phyloP scores from a whole-genome alignment of 2,329 filamentous ascomycete genomes.

The Paracorniculantispora psalliotae region DNA sequence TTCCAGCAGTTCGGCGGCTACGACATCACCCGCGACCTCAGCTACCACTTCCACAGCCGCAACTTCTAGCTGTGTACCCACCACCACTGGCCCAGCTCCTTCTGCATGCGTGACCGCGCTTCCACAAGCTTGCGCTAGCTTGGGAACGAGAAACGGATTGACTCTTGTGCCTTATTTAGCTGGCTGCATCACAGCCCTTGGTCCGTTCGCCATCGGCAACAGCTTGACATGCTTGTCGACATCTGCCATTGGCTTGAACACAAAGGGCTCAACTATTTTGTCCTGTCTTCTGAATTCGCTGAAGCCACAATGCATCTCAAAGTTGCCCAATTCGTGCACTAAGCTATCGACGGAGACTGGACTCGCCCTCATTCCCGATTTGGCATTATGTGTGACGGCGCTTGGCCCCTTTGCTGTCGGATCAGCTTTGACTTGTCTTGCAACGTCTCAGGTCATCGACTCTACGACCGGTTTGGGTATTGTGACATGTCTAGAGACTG shows the following conservation, averaged over 20 bases:
- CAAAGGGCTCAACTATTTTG: background rate
- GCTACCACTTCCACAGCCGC: background rate
- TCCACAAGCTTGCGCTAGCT: background rate
- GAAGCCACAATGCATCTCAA: slow-evolving; percentile 5
- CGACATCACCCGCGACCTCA: background rate
- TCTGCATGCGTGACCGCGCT: background rate
- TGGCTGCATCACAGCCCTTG: background rate
- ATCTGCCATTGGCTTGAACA: background rate
- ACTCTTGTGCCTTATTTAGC: background rate
- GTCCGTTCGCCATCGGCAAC: background rate
- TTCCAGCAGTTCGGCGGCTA: background rate
- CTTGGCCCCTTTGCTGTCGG: slow-evolving; percentile 15
- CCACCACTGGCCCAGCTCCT: background rate
- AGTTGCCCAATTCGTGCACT: slow-evolving; percentile 8
- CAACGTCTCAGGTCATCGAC: background rate
- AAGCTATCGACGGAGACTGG: background rate
- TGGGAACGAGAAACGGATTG: background rate
- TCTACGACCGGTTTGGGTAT: background rate
- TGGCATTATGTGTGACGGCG: slow-evolving; percentile 6
- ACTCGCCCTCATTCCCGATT: background rate
- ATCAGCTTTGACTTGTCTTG: slow-evolving; percentile 7
- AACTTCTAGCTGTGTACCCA: background rate
- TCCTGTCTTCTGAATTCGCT: background rate
- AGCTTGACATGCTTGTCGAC: background rate
- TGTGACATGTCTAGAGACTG: background rate